Conservation (phyloP, 768 basidiomycete genomes). For the Rhizopogon vulgaris region DNA sequence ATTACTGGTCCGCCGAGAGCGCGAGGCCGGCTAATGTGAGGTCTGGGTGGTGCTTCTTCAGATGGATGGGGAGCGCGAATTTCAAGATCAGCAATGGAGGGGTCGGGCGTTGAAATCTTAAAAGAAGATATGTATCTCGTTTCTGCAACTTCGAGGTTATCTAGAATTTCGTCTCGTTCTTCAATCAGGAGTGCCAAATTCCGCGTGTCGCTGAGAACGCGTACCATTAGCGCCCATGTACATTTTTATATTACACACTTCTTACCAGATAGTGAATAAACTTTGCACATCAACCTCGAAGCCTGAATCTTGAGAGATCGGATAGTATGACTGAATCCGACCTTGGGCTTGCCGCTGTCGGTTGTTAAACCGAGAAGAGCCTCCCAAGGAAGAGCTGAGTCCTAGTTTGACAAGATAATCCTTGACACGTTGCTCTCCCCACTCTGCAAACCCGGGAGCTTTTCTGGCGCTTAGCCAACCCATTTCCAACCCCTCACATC, state of each 20-base stretch:
- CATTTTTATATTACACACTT: constrained; percentile 1
- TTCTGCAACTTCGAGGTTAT: constrained; percentile 76
- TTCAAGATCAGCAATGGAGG: constrained; percentile 58
- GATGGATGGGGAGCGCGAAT: constrained; percentile 26
- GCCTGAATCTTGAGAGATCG: constrained; percentile 32
- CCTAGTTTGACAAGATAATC: constrained; percentile 61
- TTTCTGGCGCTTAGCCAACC: constrained; percentile 62
- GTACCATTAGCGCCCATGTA: background rate
- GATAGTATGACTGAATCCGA: constrained; percentile 18
- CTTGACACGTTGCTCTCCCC: constrained; percentile 72
- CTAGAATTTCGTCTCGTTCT: constrained; percentile 71
- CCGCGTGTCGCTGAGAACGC: constrained; percentile 52
- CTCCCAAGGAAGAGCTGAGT: constrained; percentile 52
- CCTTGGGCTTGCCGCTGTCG: constrained; percentile 21
- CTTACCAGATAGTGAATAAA: constrained; percentile 71
- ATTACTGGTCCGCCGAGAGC: constrained; percentile 36
- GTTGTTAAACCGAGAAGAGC: constrained; percentile 22
- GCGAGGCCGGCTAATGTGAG: constrained; percentile 65
- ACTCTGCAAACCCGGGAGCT: constrained; percentile 63
- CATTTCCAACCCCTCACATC: constrained; percentile 66
- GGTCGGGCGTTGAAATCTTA: constrained; percentile 65
- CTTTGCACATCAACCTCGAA: constrained; percentile 63
- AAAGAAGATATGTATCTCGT: constrained; percentile 74
- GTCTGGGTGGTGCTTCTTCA: constrained; percentile 35
- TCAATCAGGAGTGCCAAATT: constrained; percentile 63